Evolutionary conservation across 75 land plant genomes (phyloP).

Genomic region (Cunninghamia lanceolata): DNA sequence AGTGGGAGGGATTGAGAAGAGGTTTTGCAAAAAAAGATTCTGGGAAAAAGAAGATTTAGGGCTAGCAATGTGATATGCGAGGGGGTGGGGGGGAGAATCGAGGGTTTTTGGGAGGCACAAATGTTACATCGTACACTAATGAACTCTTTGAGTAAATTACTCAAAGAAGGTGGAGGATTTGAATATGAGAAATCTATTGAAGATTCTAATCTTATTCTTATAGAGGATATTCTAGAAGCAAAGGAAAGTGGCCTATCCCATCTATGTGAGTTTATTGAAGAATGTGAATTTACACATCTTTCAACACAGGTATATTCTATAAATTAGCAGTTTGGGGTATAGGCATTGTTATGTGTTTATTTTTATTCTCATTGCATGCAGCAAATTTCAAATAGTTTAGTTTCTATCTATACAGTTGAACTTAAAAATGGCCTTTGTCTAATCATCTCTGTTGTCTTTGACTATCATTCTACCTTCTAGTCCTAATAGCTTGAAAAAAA

Average conservation of each 20-base stretch:
- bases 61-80: no score
- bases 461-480: not conserved
- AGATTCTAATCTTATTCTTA: slow-evolving; percentile 94
- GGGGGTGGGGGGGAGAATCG: no score
- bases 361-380: not conserved
- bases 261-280: slow-evolving; percentile 97
- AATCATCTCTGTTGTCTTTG: not conserved
- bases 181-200: slow-evolving; percentile 99
- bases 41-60: no score
- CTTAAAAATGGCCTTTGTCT: not conserved
- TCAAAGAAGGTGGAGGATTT: slow-evolving; percentile 98
- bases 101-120: no score
- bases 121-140: no score
- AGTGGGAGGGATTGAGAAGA: no score
- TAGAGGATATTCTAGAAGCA: slow-evolving; percentile 94
- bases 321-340: not conserved
- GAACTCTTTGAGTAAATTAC: slow-evolving; percentile 93
- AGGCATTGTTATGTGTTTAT: no score
- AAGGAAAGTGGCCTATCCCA: slow-evolving; percentile 93
- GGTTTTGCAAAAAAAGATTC: no score
- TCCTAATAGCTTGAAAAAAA: not conserved
- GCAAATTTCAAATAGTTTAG: not conserved
- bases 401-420: not conserved
- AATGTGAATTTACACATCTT: slow-evolving; percentile 97
- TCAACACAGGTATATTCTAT: slow-evolving; percentile 79